phyloP scores from a whole-genome alignment of 2,329 filamentous ascomycete species.

The Ophiocordyceps australis region DNA sequence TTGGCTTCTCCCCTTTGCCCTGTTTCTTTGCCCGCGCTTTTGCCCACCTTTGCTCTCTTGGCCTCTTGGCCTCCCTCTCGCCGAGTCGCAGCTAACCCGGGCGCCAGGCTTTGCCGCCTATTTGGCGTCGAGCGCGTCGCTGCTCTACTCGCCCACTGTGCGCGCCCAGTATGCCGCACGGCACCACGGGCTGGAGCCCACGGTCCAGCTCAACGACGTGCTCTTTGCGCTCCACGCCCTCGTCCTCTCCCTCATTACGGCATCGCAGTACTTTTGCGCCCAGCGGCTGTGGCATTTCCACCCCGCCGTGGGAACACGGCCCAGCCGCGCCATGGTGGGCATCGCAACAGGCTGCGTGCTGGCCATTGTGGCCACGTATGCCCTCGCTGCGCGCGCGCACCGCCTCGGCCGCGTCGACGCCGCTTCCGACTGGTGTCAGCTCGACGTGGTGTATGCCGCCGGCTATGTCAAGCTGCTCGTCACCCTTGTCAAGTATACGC shows the following conservation, averaged over 20 bases:
- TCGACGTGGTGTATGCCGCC: constrained; percentile 48
- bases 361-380: constrained; percentile 32
- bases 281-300: constrained; percentile 59
- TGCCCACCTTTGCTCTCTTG: too few species aligned
- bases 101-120: constrained; percentile 59
- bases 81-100: neutral
- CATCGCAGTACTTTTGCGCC: constrained; percentile 61
- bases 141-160: constrained; percentile 65
- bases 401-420: constrained; percentile 16
- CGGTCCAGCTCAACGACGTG: constrained; percentile 80
- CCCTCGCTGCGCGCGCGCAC: constrained; percentile 21
- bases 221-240: constrained; percentile 72
- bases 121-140: constrained; percentile 51
- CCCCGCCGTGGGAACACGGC: constrained; percentile 34
- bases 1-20: constrained; percentile 12
- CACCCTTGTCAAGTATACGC: constrained; percentile 84
- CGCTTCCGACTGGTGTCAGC: constrained; percentile 34
- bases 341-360: constrained; percentile 52
- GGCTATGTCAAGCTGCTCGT: constrained; percentile 81
- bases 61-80: too few species aligned
- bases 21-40: too few species aligned
- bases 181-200: constrained; percentile 58
- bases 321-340: constrained; percentile 43
- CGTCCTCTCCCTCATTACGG: constrained; percentile 51
- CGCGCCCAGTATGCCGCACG: constrained; percentile 69